Evolutionary conservation across 2,329 filamentous ascomycete species (phyloP).

Genomic region (Aureobasidium lini): DNA sequence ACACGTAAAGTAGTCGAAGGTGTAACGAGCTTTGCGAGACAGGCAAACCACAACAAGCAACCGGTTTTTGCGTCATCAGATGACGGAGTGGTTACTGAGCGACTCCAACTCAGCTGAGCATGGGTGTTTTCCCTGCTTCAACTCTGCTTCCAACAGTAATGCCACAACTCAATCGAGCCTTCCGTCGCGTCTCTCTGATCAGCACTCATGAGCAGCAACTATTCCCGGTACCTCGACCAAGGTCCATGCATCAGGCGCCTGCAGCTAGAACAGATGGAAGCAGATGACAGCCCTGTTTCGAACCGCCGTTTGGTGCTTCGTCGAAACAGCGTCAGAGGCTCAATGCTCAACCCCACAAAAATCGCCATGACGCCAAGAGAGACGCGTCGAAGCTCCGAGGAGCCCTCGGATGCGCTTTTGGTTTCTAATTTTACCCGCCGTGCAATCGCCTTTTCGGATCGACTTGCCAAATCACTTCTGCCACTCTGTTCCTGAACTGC

Average conservation of each 20-base stretch:
- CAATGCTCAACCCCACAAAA: constrained; percentile 1
- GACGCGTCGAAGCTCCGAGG: not conserved
- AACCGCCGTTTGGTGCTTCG: not conserved
- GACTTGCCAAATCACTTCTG: not conserved
- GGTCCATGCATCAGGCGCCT: not conserved
- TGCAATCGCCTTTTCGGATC: too few species aligned
- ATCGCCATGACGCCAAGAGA: not conserved
- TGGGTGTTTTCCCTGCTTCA: not conserved
- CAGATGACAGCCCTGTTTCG: constrained; percentile 2
- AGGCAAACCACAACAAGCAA: constrained; percentile 8
- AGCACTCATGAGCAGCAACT: not conserved
- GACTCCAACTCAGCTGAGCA: constrained; percentile 1
- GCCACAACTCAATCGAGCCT: not conserved
- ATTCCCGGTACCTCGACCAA: not conserved
- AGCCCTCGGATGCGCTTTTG: not conserved
- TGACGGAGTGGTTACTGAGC: not conserved
- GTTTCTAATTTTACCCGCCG: not conserved
- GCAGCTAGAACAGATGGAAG: constrained; percentile 2
- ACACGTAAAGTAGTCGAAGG: constrained; percentile 1
- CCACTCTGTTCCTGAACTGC: not conserved
- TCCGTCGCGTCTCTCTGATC: not conserved
- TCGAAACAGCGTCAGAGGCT: not conserved
- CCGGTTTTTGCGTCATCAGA: constrained; percentile 1
- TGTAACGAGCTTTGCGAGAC: not conserved
- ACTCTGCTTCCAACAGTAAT: not conserved